These are phyloP conservation scores for Phytopythium mirpurense DNA, from an alignment of 352 stramenopile genomes.

Conservation along the genomic window DNA sequence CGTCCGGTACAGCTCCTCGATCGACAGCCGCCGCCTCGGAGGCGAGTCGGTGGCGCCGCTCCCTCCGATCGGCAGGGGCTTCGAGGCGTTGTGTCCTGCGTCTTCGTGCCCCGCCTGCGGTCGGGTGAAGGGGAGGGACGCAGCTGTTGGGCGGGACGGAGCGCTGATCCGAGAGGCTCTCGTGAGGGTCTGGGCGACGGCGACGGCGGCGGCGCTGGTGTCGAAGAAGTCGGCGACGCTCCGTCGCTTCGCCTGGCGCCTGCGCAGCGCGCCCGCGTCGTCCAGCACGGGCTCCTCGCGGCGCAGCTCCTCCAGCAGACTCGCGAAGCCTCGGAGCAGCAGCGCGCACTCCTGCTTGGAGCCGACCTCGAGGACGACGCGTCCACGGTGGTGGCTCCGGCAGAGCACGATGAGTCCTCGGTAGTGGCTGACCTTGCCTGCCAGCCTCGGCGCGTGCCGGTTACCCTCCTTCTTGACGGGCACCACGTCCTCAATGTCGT, in stretches of 20 bases:
- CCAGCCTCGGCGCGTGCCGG: slow-evolving; percentile 32
- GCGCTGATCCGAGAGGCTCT: neutral
- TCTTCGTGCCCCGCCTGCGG: neutral
- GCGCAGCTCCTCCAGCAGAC: slow-evolving; percentile 46
- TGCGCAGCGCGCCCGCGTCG: slow-evolving; percentile 35
- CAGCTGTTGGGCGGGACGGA: neutral
- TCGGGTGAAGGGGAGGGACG: neutral
- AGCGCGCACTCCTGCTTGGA: slow-evolving; percentile 59
- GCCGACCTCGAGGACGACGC: slow-evolving; percentile 51
- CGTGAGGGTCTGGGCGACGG: neutral
- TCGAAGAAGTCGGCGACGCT: slow-evolving; percentile 56
- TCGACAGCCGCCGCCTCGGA: slow-evolving; percentile 8
- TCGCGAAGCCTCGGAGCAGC: slow-evolving; percentile 49
- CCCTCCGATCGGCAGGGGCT: too few species aligned
- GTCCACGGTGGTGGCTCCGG: slow-evolving; percentile 57
- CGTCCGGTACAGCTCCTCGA: slow-evolving; percentile 59
- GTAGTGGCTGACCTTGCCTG: slow-evolving; percentile 59
- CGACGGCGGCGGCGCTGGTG: neutral
- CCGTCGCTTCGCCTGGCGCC: slow-evolving; percentile 32
- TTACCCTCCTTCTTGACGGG: slow-evolving; percentile 49
- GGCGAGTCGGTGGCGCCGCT: neutral
- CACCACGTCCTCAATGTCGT: slow-evolving; percentile 57
- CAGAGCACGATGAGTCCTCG: slow-evolving; percentile 60
- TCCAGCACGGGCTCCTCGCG: slow-evolving; percentile 37
- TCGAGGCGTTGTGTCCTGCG: neutral